Conservation (phyloP, 331 rosid species). For the Spiraea crenata region DNA sequence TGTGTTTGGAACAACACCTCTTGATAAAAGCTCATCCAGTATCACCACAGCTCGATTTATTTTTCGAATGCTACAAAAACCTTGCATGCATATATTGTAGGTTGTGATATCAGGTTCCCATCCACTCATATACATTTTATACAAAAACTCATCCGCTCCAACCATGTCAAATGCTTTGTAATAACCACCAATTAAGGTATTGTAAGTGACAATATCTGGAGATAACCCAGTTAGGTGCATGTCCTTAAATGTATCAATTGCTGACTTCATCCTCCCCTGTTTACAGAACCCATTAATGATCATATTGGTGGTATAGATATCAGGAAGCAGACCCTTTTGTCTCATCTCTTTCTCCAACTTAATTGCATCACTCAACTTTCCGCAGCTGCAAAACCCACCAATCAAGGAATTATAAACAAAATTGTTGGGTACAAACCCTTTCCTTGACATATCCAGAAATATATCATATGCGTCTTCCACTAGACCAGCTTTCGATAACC, state of each 20-base stretch:
- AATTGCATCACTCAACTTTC: conserved; percentile 63
- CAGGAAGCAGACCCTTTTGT: conserved; percentile 71
- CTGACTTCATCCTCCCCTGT: conserved; percentile 69
- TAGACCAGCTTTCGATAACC: conserved; percentile 65
- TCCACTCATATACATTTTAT: conserved; percentile 56
- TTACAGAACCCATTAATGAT: conserved; percentile 74
- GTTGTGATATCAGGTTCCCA: conserved; percentile 76
- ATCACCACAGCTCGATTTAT: conserved; percentile 57
- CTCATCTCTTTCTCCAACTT: conserved; percentile 69
- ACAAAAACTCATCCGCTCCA: conserved; percentile 56
- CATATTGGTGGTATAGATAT: conserved; percentile 67
- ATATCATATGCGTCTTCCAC: conserved; percentile 59
- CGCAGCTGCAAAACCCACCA: conserved; percentile 55
- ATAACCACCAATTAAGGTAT: conserved; percentile 75
- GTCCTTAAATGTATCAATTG: conserved; percentile 51
- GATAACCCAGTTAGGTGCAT: conserved; percentile 58
- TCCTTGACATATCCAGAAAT: conserved; percentile 55
- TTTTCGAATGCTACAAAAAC: conserved; percentile 54
- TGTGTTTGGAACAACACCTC: conserved; percentile 65
- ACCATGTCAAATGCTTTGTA: conserved; percentile 74
- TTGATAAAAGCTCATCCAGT: conserved; percentile 67
- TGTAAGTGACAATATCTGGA: conserved; percentile 74
- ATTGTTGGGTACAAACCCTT: conserved; percentile 78
- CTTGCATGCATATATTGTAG: conserved; percentile 62
- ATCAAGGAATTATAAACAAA: conserved; percentile 84